phyloP scores from a whole-genome alignment of 768 basidiomycete genomes.

The Agaricus bisporus region DNA sequence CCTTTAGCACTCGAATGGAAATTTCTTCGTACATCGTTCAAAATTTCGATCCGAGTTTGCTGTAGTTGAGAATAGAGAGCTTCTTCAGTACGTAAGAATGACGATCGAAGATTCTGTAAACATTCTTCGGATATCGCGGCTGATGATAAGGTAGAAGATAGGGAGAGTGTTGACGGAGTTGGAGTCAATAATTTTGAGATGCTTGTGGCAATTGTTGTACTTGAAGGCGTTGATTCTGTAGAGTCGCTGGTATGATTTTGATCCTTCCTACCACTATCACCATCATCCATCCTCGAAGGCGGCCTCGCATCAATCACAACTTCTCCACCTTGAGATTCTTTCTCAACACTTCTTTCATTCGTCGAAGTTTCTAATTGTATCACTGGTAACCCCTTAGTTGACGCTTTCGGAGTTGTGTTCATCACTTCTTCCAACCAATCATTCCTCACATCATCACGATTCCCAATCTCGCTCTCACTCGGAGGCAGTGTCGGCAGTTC shows the following conservation, averaged over 20 bases:
- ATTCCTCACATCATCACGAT: slow-evolving; percentile 13
- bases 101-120: slow-evolving; percentile 43
- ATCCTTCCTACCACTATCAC: neutral
- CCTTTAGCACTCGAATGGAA: slow-evolving; percentile 50
- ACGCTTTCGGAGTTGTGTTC: neutral
- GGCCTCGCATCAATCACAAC: neutral
- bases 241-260: neutral
- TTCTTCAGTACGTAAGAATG: slow-evolving; percentile 57
- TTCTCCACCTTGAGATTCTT: neutral
- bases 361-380: no score
- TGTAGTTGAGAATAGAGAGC: slow-evolving; percentile 47
- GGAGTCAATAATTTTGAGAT: slow-evolving; percentile 10
- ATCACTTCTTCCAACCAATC: neutral
- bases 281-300: neutral
- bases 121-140: slow-evolving; percentile 21
- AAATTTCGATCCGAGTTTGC: slow-evolving; percentile 31
- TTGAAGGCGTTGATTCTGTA: neutral
- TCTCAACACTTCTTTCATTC: neutral
- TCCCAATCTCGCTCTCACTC: slow-evolving; percentile 45
- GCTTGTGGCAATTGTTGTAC: slow-evolving; percentile 4
- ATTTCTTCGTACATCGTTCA: slow-evolving; percentile 59
- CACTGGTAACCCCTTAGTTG: no score
- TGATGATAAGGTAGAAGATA: neutral
- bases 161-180: slow-evolving; percentile 9
- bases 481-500: slow-evolving; percentile 57